Conservation (phyloP, 306 rosid genomes). For the Quercus glauca region DNA sequence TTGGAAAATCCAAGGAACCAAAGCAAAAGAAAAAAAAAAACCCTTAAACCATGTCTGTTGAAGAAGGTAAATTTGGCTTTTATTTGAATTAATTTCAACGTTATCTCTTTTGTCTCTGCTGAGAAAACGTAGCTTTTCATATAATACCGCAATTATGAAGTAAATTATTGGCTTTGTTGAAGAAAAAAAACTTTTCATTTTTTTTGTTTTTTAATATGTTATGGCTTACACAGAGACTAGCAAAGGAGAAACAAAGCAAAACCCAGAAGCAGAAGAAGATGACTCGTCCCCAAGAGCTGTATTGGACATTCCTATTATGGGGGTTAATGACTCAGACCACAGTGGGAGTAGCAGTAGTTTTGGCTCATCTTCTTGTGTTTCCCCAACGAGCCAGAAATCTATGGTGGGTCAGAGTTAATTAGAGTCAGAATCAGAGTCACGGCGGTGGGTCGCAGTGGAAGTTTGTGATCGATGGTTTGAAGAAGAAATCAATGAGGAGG, state of each 20-base stretch:
- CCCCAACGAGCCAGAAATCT: conserved; percentile 25
- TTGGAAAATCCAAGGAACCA: not conserved
- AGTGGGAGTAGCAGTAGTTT: conserved; percentile 34
- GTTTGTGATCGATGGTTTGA: conserved; percentile 54
- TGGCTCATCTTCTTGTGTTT: not conserved
- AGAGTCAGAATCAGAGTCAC: conserved; percentile 10
- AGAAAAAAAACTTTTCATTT: not conserved
- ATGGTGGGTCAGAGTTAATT: not conserved
- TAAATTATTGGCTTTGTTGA: not conserved
- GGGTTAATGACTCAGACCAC: conserved; percentile 58
- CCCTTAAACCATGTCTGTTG: conserved; percentile 22
- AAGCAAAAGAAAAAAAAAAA: not conserved
- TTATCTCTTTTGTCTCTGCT: not conserved
- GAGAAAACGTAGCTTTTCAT: not conserved
- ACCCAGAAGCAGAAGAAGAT: conserved; percentile 39
- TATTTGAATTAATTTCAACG: not conserved
- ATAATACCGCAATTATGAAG: no score
- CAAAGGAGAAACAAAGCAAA: conserved; percentile 25
- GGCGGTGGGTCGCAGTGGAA: conserved; percentile 48
- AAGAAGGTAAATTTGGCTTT: conserved; percentile 49
- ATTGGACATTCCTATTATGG: conserved; percentile 52
- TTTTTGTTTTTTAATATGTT: not conserved
- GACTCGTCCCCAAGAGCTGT: conserved; percentile 74
- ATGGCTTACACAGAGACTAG: conserved; percentile 14
- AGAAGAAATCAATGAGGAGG: conserved; percentile 47